These are phyloP conservation scores for Schizosaccharomyces japonicus DNA, from an alignment of 805 yeast species.

Conservation along the genomic window DNA sequence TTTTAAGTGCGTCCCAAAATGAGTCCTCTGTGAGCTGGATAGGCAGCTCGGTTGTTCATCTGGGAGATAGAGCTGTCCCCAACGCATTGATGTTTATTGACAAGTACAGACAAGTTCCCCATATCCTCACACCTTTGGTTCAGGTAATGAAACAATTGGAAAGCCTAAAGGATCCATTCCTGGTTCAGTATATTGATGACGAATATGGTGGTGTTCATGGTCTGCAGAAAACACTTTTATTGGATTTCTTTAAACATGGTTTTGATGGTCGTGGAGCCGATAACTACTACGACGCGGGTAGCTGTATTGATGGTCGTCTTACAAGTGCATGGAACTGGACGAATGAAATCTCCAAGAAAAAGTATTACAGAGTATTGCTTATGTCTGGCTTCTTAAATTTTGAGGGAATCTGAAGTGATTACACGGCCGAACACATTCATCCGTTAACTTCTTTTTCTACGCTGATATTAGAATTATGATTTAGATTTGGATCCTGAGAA, in stretches of 20 bases:
- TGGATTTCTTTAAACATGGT: slow-evolving; percentile 28
- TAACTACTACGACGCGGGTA: slow-evolving; percentile 56
- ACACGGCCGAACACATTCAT: no score
- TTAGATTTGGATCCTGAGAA: no score
- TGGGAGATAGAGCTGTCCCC: slow-evolving; percentile 69
- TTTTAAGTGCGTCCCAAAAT: slow-evolving; percentile 39
- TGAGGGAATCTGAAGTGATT: no score
- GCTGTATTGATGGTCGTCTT: slow-evolving; percentile 60
- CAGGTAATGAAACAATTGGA: slow-evolving; percentile 33
- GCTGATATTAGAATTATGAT: no score
- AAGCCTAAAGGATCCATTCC: slow-evolving; percentile 26
- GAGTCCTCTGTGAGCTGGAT: slow-evolving; percentile 37
- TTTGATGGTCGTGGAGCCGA: slow-evolving; percentile 64
- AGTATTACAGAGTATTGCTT: slow-evolving; percentile 45
- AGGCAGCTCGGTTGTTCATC: slow-evolving; percentile 56
- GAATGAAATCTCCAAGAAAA: not conserved
- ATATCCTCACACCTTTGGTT: slow-evolving; percentile 51
- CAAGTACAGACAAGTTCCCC: slow-evolving; percentile 59
- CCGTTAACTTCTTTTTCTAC: no score
- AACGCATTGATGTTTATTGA: slow-evolving; percentile 58
- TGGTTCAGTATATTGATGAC: slow-evolving; percentile 26
- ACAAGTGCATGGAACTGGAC: not conserved
- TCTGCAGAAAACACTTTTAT: slow-evolving; percentile 22
- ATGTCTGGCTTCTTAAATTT: slow-evolving; percentile 53
- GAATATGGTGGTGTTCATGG: slow-evolving; percentile 35